phyloP scores from a whole-genome alignment of 805 yeast species.

The Wickerhamiella alocasiicola region DNA sequence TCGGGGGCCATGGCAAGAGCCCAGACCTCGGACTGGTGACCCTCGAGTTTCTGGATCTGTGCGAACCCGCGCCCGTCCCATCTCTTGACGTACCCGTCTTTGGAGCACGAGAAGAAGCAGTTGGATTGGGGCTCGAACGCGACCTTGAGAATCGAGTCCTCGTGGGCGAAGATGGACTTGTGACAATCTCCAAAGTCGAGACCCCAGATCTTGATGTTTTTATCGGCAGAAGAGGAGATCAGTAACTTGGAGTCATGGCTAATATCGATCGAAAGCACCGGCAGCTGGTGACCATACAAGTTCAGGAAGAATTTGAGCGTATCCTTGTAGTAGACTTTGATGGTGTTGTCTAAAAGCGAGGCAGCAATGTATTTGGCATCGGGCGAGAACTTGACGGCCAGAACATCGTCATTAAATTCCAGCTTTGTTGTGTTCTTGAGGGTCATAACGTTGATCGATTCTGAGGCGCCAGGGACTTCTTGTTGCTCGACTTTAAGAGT shows the following conservation, averaged over 20 bases:
- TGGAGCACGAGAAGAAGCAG: constrained; percentile 78
- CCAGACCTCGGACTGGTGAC: constrained; percentile 94
- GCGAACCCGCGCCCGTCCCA: constrained; percentile 99
- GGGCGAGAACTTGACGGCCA: constrained; percentile 68
- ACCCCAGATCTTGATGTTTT: constrained; percentile 97
- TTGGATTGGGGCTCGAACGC: constrained; percentile 75
- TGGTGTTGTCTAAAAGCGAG: constrained; percentile 84
- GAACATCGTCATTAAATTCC: constrained; percentile 75
- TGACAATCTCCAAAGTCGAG: constrained; percentile 98
- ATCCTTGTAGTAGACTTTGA: constrained; percentile 82
- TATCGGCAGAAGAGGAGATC: constrained; percentile 92
- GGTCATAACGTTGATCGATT: constrained; percentile 40
- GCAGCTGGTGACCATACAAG: constrained; percentile 90
- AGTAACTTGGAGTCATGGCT: constrained; percentile 78
- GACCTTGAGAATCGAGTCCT: constrained; percentile 86
- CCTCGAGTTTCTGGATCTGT: constrained; percentile 73
- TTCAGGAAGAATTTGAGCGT: constrained; percentile 77
- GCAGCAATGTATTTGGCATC: constrained; percentile 68
- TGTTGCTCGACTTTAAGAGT: constrained; percentile 50
- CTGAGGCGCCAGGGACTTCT: constrained; percentile 57
- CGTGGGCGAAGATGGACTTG: constrained; percentile 90
- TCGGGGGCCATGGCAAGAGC: constrained; percentile 57
- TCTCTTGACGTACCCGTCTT: constrained; percentile 79
- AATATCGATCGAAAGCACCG: constrained; percentile 85
- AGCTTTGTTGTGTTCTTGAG: constrained; percentile 66